phyloP scores from a whole-genome alignment of 495 filamentous ascomycete genomes.

The Annulohypoxylon moriforme region DNA sequence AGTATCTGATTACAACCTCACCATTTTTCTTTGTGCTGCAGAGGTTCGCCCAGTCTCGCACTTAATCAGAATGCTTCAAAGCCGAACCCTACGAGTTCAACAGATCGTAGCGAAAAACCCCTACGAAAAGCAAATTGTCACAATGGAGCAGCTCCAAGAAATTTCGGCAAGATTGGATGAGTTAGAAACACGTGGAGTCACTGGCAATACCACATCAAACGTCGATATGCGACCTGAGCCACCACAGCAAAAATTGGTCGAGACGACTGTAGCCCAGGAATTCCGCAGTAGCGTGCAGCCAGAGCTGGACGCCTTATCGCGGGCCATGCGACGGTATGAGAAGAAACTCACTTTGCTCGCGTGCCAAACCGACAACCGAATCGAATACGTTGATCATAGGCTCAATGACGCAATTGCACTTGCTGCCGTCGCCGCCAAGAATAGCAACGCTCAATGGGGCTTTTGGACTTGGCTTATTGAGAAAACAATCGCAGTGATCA shows the following conservation, averaged over 20 bases:
- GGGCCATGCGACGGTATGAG: constrained; percentile 93
- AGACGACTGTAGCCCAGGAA: constrained; percentile 66
- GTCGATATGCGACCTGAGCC: constrained; percentile 40
- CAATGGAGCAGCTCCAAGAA: constrained; percentile 63
- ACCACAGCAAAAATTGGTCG: constrained; percentile 46
- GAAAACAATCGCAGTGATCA: constrained; percentile 32
- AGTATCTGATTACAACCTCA: constrained; percentile 91
- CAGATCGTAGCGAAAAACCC: constrained; percentile 70
- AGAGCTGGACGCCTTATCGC: constrained; percentile 88
- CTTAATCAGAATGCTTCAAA: constrained; percentile 80
- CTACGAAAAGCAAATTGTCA: constrained; percentile 54
- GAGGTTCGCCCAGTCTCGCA: constrained; percentile 86
- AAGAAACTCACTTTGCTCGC: constrained; percentile 80
- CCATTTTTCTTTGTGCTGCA: constrained; percentile 90
- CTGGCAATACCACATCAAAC: constrained; percentile 47
- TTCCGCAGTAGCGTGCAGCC: constrained; percentile 75
- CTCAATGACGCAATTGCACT: constrained; percentile 82
- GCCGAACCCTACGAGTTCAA: constrained; percentile 86
- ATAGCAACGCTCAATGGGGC: constrained; percentile 50
- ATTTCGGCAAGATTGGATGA: constrained; percentile 73
- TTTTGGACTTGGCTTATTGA: constrained; percentile 46
- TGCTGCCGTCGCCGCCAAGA: constrained; percentile 77
- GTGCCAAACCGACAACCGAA: constrained; percentile 78
- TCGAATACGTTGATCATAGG: constrained; percentile 74
- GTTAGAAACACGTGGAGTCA: constrained; percentile 69